phyloP scores from a whole-genome alignment of 208 protist species.

The Crithidia bombi region DNA sequence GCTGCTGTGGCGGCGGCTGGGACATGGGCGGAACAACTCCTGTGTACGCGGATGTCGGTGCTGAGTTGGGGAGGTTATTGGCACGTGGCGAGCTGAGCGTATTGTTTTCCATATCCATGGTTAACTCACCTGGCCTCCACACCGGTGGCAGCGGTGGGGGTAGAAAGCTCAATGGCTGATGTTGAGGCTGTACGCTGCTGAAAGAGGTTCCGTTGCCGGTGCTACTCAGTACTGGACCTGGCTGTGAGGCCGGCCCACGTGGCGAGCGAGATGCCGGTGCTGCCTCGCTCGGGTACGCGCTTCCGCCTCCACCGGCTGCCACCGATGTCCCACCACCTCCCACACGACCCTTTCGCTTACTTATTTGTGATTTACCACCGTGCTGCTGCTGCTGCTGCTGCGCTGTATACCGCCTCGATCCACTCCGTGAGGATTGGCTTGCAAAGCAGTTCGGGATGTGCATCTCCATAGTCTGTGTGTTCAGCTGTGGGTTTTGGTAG shows the following conservation, averaged over 20 bases:
- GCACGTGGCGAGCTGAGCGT: constrained; percentile 8
- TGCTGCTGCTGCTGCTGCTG: constrained; percentile 5
- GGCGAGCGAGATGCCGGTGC: background rate
- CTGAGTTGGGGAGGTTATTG: background rate
- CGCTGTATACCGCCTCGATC: background rate
- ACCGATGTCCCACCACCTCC: background rate
- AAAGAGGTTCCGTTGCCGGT: background rate
- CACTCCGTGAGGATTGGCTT: constrained; percentile 12
- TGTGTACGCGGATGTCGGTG: constrained; percentile 1
- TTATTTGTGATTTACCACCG: background rate
- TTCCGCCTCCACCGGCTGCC: background rate
- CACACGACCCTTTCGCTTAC: constrained; percentile 4
- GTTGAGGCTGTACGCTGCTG: constrained; percentile 9
- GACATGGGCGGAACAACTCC: background rate
- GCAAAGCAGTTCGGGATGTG: constrained; percentile 20
- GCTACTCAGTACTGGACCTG: background rate
- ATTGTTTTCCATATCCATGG: constrained; percentile 24
- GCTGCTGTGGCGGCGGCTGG: background rate
- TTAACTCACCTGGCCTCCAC: constrained; percentile 19
- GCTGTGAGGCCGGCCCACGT: background rate
- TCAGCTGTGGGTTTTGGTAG: constrained; percentile 37
- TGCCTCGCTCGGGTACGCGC: background rate
- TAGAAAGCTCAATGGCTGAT: background rate
- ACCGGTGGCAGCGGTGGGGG: background rate
- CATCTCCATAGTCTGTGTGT: constrained; percentile 40